These are phyloP conservation scores for Gracilaria domingensis DNA, from an alignment of 23 red algal species.

Conservation along the genomic window DNA sequence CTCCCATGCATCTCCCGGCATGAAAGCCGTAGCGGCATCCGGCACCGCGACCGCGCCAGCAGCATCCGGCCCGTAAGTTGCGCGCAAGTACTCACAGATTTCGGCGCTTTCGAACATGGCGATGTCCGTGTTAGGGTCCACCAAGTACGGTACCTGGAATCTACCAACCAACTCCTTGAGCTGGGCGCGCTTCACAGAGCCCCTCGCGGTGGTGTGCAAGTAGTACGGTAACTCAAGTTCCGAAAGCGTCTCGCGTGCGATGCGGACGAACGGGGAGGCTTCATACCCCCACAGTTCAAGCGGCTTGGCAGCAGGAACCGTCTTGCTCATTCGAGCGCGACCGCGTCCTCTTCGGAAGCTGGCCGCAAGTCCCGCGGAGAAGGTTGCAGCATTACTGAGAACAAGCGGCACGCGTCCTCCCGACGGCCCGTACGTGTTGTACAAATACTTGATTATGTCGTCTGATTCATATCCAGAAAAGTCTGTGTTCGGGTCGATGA, in stretches of 20 bases:
- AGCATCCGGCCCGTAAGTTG: slow-evolving; percentile 76
- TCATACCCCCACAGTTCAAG: slow-evolving; percentile 96
- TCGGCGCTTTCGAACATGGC: slow-evolving; percentile 93
- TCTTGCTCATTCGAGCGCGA: slow-evolving; percentile 26
- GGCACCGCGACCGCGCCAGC: slow-evolving; percentile 44
- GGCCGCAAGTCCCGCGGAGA: slow-evolving; percentile 69
- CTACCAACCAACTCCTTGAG: slow-evolving; percentile 70
- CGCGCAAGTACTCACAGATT: slow-evolving; percentile 90
- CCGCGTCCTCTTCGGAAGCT: slow-evolving; percentile 62
- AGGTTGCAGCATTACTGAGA: slow-evolving; percentile 53
- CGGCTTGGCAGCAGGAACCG: slow-evolving; percentile 25
- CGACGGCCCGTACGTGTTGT: slow-evolving; percentile 85
- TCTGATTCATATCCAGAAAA: slow-evolving; percentile 88
- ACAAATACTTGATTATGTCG: slow-evolving; percentile 93
- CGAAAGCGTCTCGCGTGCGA: slow-evolving; percentile 80
- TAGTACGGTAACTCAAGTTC: slow-evolving; percentile 91
- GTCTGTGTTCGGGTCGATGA: slow-evolving; percentile 91
- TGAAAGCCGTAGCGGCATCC: slow-evolving; percentile 17
- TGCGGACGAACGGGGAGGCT: slow-evolving; percentile 79
- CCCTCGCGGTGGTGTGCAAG: slow-evolving; percentile 82
- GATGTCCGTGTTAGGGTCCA: slow-evolving; percentile 90
- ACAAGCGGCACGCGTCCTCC: slow-evolving; percentile 73
- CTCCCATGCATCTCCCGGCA: slow-evolving; percentile 49
- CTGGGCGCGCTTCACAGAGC: slow-evolving; percentile 72
- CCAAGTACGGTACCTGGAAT: slow-evolving; percentile 96